Percentiles rank a stretch among this genome's conserved stretches.
Evolutionary conservation across 345 rosid genomes (phyloP).

Genomic region (Aquilaria malaccensis): DNA sequence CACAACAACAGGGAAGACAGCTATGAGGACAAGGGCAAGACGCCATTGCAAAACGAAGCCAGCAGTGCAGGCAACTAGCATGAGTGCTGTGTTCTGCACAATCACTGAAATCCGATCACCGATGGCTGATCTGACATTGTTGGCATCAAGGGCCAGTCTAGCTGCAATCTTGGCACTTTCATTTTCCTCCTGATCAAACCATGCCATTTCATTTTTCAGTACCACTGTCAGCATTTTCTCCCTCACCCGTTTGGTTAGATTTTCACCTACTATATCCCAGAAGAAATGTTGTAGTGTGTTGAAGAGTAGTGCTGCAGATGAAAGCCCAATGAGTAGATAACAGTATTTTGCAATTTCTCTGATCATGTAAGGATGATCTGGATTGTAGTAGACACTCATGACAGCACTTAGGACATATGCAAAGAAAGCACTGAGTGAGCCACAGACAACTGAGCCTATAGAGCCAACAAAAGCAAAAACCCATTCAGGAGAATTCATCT

Average conservation of each 20-base stretch:
- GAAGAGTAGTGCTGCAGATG: conserved; percentile 89
- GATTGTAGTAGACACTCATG: conserved; percentile 84
- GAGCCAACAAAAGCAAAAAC: conserved; percentile 84
- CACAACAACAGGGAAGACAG: conserved; percentile 94
- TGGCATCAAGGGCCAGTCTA: conserved; percentile 91
- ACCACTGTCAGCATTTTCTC: conserved; percentile 89
- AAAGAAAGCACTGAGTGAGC: conserved; percentile 91
- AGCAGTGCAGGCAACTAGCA: conserved; percentile 97
- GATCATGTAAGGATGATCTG: conserved; percentile 76
- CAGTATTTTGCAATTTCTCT: conserved; percentile 83
- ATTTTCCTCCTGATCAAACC: conserved; percentile 98
- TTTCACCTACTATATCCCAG: conserved; percentile 98
- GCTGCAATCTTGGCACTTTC: conserved; percentile 92
- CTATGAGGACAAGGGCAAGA: conserved; percentile 88
- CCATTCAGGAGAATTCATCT: conserved; percentile 99
- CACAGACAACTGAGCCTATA: conserved; percentile 80
- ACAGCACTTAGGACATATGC: conserved; percentile 96
- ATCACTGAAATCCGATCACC: conserved; percentile 95
- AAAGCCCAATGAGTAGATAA: conserved; percentile 84
- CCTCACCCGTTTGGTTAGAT: conserved; percentile 90
- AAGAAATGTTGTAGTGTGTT: conserved; percentile 93
- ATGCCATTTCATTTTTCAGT: conserved; percentile 91
- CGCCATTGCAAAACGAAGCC: conserved; percentile 99
- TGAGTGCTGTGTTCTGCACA: conserved; percentile 88
- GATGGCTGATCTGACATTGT: conserved; percentile 94